Evolutionary conservation across 257 asterid genomes (phyloP).

Genomic region (Solanum medicagineum): DNA sequence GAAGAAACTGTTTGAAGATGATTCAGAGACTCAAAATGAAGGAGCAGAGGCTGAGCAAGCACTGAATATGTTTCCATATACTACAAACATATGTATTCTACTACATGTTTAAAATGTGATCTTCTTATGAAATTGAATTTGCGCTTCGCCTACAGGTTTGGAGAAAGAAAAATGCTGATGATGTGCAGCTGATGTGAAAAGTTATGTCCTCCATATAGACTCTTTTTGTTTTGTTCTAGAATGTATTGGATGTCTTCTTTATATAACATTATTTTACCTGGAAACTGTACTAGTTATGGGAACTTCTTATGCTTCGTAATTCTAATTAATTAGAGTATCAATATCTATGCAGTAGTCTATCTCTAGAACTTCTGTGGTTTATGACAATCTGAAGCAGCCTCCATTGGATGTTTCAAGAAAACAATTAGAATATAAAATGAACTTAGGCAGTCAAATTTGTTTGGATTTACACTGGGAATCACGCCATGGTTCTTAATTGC

Average conservation of each 20-base stretch:
- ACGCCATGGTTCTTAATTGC: neutral
- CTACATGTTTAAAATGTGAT: neutral
- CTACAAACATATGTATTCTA: neutral
- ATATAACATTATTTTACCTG: neutral
- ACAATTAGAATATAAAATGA: neutral
- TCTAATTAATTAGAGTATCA: neutral
- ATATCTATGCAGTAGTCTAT: neutral
- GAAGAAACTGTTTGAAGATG: too few relatives aligned
- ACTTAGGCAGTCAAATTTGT: neutral
- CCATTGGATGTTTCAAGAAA: neutral
- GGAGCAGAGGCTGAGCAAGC: too few relatives aligned
- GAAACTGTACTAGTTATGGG: neutral
- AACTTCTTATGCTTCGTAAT: neutral
- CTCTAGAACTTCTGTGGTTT: neutral
- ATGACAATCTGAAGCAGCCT: neutral
- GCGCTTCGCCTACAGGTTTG: neutral
- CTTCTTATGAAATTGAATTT: neutral
- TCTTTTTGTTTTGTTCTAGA: neutral
- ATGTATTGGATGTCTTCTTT: neutral
- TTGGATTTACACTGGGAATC: neutral
- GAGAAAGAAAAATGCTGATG: neutral
- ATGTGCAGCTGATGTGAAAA: neutral
- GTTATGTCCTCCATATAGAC: neutral
- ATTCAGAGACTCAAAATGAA: too few relatives aligned
- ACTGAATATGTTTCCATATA: neutral